Percentiles rank a stretch among this genome's conserved stretches.
Conservation (phyloP, 345 rosid genomes). For the Noccaea caerulescens region DNA sequence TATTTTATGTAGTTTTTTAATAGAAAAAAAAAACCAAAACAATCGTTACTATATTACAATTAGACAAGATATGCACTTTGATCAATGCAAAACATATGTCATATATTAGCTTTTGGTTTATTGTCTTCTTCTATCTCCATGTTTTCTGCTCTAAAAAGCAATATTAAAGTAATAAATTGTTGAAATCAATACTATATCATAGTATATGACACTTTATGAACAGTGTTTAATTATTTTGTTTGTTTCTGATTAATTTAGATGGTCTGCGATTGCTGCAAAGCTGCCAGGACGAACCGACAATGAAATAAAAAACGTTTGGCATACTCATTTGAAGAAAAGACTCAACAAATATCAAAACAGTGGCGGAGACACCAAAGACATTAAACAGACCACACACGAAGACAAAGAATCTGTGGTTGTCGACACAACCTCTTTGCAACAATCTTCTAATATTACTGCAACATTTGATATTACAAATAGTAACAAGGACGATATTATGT, state of each 20-base stretch:
- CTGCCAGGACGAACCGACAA: constrained; percentile 89
- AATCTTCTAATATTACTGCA: constrained; percentile 19
- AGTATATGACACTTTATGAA: background rate
- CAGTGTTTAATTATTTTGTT: constrained; percentile 21
- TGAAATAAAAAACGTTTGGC: constrained; percentile 86
- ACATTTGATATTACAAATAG: constrained; percentile 28
- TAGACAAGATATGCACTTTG: constrained; percentile 28
- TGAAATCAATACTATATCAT: constrained; percentile 20
- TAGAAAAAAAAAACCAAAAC: background rate
- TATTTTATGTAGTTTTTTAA: background rate
- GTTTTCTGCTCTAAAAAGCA: constrained; percentile 14
- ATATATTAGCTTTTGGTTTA: constrained; percentile 27
- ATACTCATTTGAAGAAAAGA: constrained; percentile 77
- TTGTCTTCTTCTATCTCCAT: constrained; percentile 35
- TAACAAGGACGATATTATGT: constrained; percentile 25
- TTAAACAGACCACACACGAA: constrained; percentile 4
- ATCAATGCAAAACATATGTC: constrained; percentile 41
- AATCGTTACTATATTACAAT: background rate
- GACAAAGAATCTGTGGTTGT: constrained; percentile 23
- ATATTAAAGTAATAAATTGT: constrained; percentile 31
- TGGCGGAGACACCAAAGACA: constrained; percentile 43
- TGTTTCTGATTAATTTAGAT: constrained; percentile 50
- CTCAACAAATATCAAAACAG: constrained; percentile 44
- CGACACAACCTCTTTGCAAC: constrained; percentile 42
- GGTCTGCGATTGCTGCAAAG: constrained; percentile 85